phyloP scores from a whole-genome alignment of 2,329 filamentous ascomycete species.

The Pseudogymnoascus sp. region DNA sequence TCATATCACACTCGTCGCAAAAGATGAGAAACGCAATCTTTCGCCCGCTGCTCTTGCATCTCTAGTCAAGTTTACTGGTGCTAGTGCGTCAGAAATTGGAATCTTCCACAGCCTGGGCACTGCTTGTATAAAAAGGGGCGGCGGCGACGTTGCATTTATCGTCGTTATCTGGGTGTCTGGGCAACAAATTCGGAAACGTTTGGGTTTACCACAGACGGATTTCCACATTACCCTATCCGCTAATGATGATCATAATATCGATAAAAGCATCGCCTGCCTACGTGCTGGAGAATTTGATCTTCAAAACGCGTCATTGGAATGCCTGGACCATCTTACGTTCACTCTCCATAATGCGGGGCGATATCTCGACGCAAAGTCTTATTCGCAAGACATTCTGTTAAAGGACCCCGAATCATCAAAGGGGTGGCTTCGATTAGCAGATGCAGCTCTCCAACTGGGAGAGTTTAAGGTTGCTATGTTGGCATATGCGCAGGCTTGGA shows the following conservation, averaged over 20 bases:
- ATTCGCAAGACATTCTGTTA: background rate
- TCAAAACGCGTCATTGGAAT: conserved; percentile 2
- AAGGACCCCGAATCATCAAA: conserved; percentile 3
- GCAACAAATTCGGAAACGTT: conserved; percentile 10
- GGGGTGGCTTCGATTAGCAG: conserved; percentile 2
- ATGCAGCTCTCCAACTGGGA: background rate
- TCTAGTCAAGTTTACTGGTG: background rate
- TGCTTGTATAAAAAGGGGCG: background rate
- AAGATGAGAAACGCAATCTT: conserved; percentile 5
- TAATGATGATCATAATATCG: background rate
- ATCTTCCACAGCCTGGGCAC: background rate
- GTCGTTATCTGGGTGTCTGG: conserved; percentile 13
- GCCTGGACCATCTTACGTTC: conserved; percentile 12
- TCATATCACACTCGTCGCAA: background rate
- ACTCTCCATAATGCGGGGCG: conserved; percentile 9
- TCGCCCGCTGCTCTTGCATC: background rate
- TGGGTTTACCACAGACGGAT: conserved; percentile 10
- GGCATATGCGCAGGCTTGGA: conserved; percentile 4
- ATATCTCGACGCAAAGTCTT: background rate
- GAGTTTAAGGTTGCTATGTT: conserved; percentile 3
- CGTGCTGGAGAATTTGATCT: background rate
- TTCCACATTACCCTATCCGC: conserved; percentile 11
- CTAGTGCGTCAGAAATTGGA: background rate
- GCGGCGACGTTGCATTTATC: background rate
- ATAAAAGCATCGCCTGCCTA: background rate